Conservation (phyloP, 805 yeast species). For the Ogataea dorogensis region DNA sequence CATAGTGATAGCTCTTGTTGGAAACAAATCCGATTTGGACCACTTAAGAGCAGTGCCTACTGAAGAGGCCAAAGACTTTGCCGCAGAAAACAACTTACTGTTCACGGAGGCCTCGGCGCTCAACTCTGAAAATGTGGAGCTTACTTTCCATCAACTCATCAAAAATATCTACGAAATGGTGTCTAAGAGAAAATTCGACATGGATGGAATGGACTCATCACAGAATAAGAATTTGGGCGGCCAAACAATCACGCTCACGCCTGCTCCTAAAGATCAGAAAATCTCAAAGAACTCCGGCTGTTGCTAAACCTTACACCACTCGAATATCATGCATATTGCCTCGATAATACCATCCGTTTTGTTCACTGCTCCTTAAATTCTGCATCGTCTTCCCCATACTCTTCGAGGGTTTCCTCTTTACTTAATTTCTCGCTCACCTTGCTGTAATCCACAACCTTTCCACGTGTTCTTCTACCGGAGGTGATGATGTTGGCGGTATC, state of each 20-base stretch:
- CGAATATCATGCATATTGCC: constrained; percentile 11
- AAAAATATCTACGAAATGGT: constrained; percentile 94
- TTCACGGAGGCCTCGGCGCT: constrained; percentile 97
- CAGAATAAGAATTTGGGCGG: constrained; percentile 63
- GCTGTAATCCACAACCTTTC: constrained; percentile 79
- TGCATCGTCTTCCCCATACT: constrained; percentile 48
- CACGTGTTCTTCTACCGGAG: constrained; percentile 87
- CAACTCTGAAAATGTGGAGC: constrained; percentile 91
- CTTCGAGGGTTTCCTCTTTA: constrained; percentile 44
- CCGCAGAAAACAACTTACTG: constrained; percentile 84
- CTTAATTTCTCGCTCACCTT: constrained; percentile 75
- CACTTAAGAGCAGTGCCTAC: constrained; percentile 96
- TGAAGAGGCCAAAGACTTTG: constrained; percentile 94
- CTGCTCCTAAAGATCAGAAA: constrained; percentile 81
- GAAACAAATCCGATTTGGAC: constrained; percentile 86
- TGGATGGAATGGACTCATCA: constrained; percentile 58
- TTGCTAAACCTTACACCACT: constrained; percentile 45
- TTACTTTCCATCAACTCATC: constrained; percentile 88
- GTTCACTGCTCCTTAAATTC: constrained; percentile 46
- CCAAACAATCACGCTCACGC: constrained; percentile 89
- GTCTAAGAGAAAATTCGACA: constrained; percentile 86
- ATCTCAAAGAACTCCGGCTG: constrained; percentile 59
- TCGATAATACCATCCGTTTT: constrained; percentile 11
- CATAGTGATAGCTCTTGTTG: constrained; percentile 90
- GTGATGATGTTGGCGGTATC: constrained; percentile 80